A percentile compares a stretch with the other conserved stretches of the same genome.
These are phyloP conservation scores for Bjerkandera adusta DNA, from an alignment of 1,284 basidiomycete species.

Conservation along the genomic window DNA sequence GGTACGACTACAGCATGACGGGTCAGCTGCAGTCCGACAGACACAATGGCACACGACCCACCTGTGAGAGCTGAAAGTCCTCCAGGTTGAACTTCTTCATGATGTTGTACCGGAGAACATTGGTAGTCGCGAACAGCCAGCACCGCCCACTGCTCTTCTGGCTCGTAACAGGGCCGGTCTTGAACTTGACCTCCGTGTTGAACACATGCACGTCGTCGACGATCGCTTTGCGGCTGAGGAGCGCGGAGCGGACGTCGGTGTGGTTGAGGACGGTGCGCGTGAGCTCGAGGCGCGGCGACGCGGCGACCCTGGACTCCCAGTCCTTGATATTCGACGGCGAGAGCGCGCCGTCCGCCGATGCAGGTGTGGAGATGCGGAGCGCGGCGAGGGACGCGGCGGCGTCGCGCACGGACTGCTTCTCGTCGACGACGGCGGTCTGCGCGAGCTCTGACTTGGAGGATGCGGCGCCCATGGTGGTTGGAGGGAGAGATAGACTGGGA, in stretches of 20 bases:
- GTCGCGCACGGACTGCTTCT: slow-evolving; percentile 28
- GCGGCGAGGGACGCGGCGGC: slow-evolving; percentile 20
- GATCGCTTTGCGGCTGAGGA: slow-evolving; percentile 63
- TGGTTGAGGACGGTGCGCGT: slow-evolving; percentile 83
- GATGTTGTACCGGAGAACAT: slow-evolving; percentile 81
- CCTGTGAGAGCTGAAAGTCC: slow-evolving; percentile 90
- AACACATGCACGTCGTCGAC: slow-evolving; percentile 81
- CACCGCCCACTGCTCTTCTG: slow-evolving; percentile 88
- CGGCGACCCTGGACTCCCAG: slow-evolving; percentile 63
- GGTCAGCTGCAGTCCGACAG: too few species aligned
- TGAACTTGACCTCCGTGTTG: slow-evolving; percentile 79
- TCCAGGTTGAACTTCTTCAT: slow-evolving; percentile 84
- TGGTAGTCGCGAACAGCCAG: slow-evolving; percentile 92
- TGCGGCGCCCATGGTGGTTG: slow-evolving; percentile 47
- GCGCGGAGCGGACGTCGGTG: slow-evolving; percentile 62
- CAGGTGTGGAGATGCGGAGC: slow-evolving; percentile 22
- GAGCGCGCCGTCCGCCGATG: slow-evolving; percentile 53
- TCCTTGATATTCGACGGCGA: slow-evolving; percentile 52
- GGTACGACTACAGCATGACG: slow-evolving; percentile 61
- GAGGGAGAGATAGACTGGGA: not conserved
- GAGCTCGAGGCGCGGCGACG: slow-evolving; percentile 68
- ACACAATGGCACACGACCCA: slow-evolving; percentile 28
- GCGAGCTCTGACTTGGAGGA: slow-evolving; percentile 39
- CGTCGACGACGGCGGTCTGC: slow-evolving; percentile 30
- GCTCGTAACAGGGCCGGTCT: slow-evolving; percentile 82